These are phyloP conservation scores for Mycena crocata DNA, from an alignment of 768 basidiomycete species.

Conservation along the genomic window DNA sequence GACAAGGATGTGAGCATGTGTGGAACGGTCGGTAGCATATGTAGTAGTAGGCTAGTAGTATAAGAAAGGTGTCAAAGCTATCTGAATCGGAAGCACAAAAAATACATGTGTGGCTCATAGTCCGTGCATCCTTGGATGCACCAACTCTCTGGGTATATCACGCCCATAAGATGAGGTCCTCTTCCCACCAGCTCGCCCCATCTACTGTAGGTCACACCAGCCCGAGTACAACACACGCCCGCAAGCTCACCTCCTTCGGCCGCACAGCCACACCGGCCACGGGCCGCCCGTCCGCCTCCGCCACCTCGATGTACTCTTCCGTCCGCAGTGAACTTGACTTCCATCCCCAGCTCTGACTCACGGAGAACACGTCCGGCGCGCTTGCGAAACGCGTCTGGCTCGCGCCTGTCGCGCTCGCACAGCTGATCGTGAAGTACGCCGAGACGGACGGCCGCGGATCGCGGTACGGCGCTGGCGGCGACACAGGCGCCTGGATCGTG, in stretches of 20 bases:
- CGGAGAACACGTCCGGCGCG: slow-evolving; percentile 85
- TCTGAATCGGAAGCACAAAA: background rate
- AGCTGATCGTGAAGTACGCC: slow-evolving; percentile 88
- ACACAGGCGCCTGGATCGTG: background rate
- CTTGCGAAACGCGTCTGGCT: slow-evolving; percentile 87
- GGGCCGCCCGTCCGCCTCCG: slow-evolving; percentile 39
- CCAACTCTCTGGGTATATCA: background rate
- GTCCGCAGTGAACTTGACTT: slow-evolving; percentile 67
- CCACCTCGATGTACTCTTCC: slow-evolving; percentile 62
- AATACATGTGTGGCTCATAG: background rate
- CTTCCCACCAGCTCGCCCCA: background rate
- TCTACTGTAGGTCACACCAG: slow-evolving; percentile 59
- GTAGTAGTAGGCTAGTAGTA: background rate
- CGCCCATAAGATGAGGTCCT: background rate
- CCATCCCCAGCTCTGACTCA: slow-evolving; percentile 96
- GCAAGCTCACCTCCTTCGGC: slow-evolving; percentile 69
- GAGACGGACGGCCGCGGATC: slow-evolving; percentile 78
- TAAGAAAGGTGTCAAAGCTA: background rate
- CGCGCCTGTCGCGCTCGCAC: slow-evolving; percentile 83
- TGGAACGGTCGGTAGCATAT: too few species aligned
- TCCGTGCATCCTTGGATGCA: background rate
- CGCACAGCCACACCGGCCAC: slow-evolving; percentile 39
- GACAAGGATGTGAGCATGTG: too few species aligned
- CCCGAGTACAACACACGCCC: slow-evolving; percentile 85
- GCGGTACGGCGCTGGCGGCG: slow-evolving; percentile 62